phyloP scores from a whole-genome alignment of 495 filamentous ascomycete genomes.

The Hypoxylon cercidicola region DNA sequence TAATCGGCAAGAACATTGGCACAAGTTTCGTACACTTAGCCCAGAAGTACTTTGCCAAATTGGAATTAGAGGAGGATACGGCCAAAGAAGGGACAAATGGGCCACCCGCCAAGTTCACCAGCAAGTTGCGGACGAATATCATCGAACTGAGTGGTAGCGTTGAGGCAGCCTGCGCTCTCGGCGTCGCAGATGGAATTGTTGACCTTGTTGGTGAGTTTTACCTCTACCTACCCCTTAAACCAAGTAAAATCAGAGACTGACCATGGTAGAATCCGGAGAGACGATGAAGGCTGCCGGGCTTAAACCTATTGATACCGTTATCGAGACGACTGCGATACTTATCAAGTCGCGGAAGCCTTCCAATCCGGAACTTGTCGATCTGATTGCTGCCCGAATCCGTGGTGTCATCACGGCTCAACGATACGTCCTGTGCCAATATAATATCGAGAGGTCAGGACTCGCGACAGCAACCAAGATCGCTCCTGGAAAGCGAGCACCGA shows the following conservation, averaged over 20 bases:
- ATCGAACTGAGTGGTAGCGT: constrained; percentile 95
- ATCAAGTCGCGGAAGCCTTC: constrained; percentile 92
- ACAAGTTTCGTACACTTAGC: constrained; percentile 92
- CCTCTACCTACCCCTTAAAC: constrained; percentile 1
- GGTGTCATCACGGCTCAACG: constrained; percentile 97
- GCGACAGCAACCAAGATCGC: constrained; percentile 78
- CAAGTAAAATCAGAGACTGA: constrained; percentile 9
- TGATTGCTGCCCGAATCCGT: constrained; percentile 83
- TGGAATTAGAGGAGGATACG: constrained; percentile 68
- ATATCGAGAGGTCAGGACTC: constrained; percentile 77
- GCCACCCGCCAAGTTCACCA: constrained; percentile 37
- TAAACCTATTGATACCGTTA: constrained; percentile 92
- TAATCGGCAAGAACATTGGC: constrained; percentile 93
- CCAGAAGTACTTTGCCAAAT: constrained; percentile 77
- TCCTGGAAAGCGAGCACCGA: constrained; percentile 94
- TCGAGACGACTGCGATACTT: constrained; percentile 84
- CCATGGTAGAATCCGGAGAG: constrained; percentile 87
- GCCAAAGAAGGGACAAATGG: constrained; percentile 22
- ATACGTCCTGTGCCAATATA: constrained; percentile 97
- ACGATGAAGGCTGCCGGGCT: constrained; percentile 98
- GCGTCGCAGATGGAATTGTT: constrained; percentile 95
- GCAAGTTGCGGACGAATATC: constrained; percentile 79
- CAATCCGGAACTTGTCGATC: constrained; percentile 77
- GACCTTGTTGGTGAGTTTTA: constrained; percentile 86
- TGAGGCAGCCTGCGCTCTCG: constrained; percentile 94